phyloP scores from a whole-genome alignment of 768 basidiomycete species.

The Suillus placidus region DNA sequence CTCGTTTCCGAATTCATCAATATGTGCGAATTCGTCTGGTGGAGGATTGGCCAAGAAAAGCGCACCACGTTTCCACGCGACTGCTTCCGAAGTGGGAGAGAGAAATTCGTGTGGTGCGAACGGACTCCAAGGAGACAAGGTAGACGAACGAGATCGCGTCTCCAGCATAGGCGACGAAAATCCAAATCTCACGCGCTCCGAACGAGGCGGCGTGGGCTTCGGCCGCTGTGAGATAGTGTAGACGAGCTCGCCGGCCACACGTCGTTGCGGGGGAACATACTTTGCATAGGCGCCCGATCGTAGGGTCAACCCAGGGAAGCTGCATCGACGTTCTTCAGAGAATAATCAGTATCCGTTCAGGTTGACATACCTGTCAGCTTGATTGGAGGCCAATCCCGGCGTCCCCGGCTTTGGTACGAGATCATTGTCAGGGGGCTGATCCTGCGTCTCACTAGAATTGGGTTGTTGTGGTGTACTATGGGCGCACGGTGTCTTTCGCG shows the following conservation, averaged over 20 bases:
- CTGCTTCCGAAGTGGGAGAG: background rate
- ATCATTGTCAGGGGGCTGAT: background rate
- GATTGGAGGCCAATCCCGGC: background rate
- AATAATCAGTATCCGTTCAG: background rate
- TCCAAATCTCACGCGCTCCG: background rate
- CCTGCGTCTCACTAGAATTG: background rate
- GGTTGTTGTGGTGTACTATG: background rate
- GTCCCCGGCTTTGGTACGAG: background rate
- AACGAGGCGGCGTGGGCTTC: no score
- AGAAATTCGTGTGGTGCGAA: background rate
- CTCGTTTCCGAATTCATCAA: constrained; percentile 15
- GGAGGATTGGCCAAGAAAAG: constrained; percentile 19
- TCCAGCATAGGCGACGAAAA: background rate
- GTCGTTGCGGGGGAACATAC: constrained; percentile 1
- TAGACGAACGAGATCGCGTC: background rate
- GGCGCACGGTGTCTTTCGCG: background rate
- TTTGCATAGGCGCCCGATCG: background rate
- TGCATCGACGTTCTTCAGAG: background rate
- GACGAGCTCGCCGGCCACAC: background rate
- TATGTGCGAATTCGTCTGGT: constrained; percentile 11
- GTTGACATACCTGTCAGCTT: background rate
- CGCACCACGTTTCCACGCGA: constrained; percentile 18
- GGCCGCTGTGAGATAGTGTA: background rate
- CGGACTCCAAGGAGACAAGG: background rate
- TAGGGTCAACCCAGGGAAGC: background rate